Evolutionary conservation across 257 asterid genomes (phyloP), one percentile per base, ranked within the genome.

Genomic region (Phtheirospermum japonicum): DNA sequence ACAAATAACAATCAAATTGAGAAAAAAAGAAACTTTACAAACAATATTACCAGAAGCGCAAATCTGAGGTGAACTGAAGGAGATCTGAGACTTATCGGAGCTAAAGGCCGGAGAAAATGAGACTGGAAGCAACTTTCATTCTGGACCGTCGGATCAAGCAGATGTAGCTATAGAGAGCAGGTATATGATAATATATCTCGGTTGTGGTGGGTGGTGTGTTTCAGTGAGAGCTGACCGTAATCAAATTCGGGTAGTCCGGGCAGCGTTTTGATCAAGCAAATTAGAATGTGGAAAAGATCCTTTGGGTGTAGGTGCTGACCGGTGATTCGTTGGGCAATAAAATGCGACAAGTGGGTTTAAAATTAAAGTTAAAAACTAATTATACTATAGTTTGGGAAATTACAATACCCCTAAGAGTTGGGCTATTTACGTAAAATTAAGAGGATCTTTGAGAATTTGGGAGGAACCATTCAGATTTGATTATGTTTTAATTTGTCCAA

Each of bases 61-160:
- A 80, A 76, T 76, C 85, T 55, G 78, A 62, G 69, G 18, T 11
- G 65, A 74, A 56, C 39, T 33, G 61, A 56, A 10, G 57, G 30
- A 64, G 78, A 74, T 74, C 77, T 67, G 74, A 57, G 53, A 23
- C 13, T 65, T 23, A 1, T 23, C 42, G 64, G 61, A 36, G 67
- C 79, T 53, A 69, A 57, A 64, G 57, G 61, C 61, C 19, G 51
- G 70, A 60, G 68, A 50, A 63, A 54, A 14, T 4, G 71, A 58
- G 68, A 52, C 14, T 9, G 42, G 65, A 55, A 39, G 71, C 69
- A 20, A 64, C 68, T 64, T 59, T 63, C 80, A 69, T 65, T 77
- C 45, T 63, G 55, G 71, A 60, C 83, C 86, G 83, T 80, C 63
- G 55, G 80, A 80, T 74, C 75, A 62, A 76, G 75, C 61, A 13